These are phyloP conservation scores for Cadophora luteo-olivacea DNA, from an alignment of 2,329 filamentous ascomycete genomes.

Conservation along the genomic window DNA sequence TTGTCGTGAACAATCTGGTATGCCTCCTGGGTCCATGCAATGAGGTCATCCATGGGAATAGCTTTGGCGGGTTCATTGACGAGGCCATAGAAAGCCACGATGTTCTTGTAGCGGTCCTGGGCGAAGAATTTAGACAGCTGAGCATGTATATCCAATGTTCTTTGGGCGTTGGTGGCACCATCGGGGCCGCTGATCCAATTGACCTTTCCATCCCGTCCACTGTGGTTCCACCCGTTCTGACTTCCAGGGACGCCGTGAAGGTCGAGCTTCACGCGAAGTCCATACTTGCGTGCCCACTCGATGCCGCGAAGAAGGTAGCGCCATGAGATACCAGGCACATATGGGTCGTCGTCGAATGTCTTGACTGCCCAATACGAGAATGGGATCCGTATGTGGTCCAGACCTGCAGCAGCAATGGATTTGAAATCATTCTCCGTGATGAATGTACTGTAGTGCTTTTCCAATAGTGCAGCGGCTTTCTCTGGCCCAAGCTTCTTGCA, in stretches of 20 bases:
- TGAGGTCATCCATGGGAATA: constrained; percentile 69
- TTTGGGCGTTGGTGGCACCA: constrained; percentile 77
- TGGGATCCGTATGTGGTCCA: constrained; percentile 96
- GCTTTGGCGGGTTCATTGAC: constrained; percentile 94
- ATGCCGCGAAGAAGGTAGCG: constrained; percentile 90
- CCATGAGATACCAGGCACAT: constrained; percentile 86
- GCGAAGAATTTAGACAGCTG: constrained; percentile 90
- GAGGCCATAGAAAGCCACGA: constrained; percentile 91
- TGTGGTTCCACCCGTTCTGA: constrained; percentile 98
- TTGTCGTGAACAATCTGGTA: constrained; percentile 77
- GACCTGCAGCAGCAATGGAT: constrained; percentile 83
- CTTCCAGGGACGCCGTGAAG: constrained; percentile 90
- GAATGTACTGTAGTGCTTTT: constrained; percentile 90
- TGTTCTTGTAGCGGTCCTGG: constrained; percentile 88
- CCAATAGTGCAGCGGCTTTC: constrained; percentile 70
- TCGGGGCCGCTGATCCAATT: constrained; percentile 89
- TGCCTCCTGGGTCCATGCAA: constrained; percentile 80
- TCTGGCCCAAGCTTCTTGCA: constrained; percentile 70
- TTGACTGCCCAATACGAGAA: constrained; percentile 95
- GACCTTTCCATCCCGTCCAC: constrained; percentile 79
- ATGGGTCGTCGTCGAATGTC: constrained; percentile 84
- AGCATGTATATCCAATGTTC: constrained; percentile 86
- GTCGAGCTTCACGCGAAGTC: constrained; percentile 90
- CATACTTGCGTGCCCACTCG: constrained; percentile 92
- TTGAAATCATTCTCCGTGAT: constrained; percentile 83